These are phyloP conservation scores for Candida anglica DNA, from an alignment of 805 yeast genomes.

Conservation along the genomic window DNA sequence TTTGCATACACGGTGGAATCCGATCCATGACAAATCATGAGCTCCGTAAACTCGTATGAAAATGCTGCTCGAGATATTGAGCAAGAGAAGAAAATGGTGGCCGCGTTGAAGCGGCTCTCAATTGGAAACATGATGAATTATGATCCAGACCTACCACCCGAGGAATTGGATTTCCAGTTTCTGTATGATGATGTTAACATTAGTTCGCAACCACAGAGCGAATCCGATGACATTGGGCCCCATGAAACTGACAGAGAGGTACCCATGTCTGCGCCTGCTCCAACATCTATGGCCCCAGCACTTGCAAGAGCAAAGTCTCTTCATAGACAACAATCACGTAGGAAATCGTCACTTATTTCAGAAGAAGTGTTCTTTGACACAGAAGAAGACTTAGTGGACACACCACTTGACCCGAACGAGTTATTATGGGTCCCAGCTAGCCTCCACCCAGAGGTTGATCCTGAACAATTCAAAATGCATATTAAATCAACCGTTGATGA, in stretches of 20 bases:
- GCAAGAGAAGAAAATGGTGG: slow-evolving; percentile 68
- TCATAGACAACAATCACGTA: slow-evolving; percentile 2
- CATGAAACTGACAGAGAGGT: background rate
- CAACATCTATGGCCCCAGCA: background rate
- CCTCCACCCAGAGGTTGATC: slow-evolving; percentile 92
- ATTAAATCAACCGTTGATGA: slow-evolving; percentile 58
- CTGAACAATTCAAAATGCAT: slow-evolving; percentile 73
- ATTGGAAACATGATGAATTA: slow-evolving; percentile 58
- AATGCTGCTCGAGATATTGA: slow-evolving; percentile 74
- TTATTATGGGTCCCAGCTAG: slow-evolving; percentile 95
- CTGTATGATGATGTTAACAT: slow-evolving; percentile 10
- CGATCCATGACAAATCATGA: too few species aligned
- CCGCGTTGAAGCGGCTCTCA: slow-evolving; percentile 68
- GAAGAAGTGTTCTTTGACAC: slow-evolving; percentile 15
- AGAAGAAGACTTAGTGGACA: slow-evolving; percentile 5
- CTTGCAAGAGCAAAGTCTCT: slow-evolving; percentile 6
- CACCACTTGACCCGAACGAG: slow-evolving; percentile 32
- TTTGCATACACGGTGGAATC: too few species aligned
- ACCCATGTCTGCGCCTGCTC: background rate
- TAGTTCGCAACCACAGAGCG: too few species aligned
- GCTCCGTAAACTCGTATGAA: slow-evolving; percentile 28
- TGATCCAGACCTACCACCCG: slow-evolving; percentile 70
- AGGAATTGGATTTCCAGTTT: slow-evolving; percentile 24
- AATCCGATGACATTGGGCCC: background rate
- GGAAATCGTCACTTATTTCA: slow-evolving; percentile 5